Conservation (phyloP, 2,329 filamentous ascomycete genomes). For the Tolypocladium guangdongense region DNA sequence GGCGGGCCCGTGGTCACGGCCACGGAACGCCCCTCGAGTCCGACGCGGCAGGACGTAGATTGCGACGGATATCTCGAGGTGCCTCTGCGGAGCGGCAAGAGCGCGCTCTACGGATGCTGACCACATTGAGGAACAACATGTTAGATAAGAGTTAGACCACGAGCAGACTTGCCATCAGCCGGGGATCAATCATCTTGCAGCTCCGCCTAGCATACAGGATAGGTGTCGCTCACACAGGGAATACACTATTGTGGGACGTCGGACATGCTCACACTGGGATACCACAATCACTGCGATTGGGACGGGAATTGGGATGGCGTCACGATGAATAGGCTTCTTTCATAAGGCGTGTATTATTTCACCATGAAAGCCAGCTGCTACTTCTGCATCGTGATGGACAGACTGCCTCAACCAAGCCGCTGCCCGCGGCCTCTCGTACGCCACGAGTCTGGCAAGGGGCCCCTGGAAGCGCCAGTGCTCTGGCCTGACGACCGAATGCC, state of each 20-base stretch:
- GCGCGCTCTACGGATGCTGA: constrained; percentile 22
- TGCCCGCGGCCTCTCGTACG: constrained; percentile 49
- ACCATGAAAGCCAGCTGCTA: neutral
- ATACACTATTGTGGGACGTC: neutral
- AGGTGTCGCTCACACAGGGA: neutral
- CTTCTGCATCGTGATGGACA: neutral
- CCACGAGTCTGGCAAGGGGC: constrained; percentile 54
- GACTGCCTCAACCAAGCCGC: constrained; percentile 39
- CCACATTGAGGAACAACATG: too few species aligned
- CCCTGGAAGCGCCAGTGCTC: constrained; percentile 30
- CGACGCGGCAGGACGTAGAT: neutral
- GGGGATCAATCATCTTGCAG: too few species aligned
- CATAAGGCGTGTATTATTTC: neutral
- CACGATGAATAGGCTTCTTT: neutral
- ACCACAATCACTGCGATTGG: neutral
- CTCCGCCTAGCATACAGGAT: too few species aligned
- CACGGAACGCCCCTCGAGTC: neutral
- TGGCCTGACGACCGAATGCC: constrained; percentile 31
- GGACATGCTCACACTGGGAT: neutral
- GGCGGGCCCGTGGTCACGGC: constrained; percentile 5
- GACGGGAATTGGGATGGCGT: neutral
- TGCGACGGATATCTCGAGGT: constrained; percentile 12
- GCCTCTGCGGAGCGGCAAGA: constrained; percentile 24
- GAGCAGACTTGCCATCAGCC: too few species aligned
- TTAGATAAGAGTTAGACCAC: too few species aligned